phyloP scores from a whole-genome alignment of 208 protist species.

The Hexamita inflata region DNA sequence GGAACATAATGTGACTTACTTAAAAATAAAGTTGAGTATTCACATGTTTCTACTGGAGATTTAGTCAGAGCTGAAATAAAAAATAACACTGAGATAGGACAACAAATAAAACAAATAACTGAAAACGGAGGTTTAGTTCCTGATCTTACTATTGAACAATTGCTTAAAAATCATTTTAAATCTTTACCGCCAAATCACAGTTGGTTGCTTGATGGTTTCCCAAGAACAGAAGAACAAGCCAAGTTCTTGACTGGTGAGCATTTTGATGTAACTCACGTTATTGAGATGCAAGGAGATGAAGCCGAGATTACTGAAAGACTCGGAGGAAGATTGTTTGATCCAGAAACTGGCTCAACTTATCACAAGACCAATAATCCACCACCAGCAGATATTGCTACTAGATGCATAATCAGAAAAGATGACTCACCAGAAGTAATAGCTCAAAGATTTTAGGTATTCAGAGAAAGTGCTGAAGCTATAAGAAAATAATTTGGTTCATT shows the following conservation, averaged over 20 bases:
- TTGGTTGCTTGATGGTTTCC: constrained; percentile 56
- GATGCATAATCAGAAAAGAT: constrained; percentile 7
- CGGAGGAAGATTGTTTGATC: constrained; percentile 38
- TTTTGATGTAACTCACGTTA: too few relatives aligned
- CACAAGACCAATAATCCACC: constrained; percentile 37
- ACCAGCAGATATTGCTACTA: constrained; percentile 41
- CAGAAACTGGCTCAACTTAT: constrained; percentile 43
- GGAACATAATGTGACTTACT: constrained; percentile 63
- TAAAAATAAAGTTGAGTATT: constrained; percentile 58
- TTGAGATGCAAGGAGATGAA: constrained; percentile 40
- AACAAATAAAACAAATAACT: constrained; percentile 53
- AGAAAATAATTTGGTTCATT: too few relatives aligned
- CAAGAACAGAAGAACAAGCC: constrained; percentile 44
- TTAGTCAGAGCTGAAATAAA: constrained; percentile 51
- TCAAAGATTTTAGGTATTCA: background rate
- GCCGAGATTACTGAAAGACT: constrained; percentile 40
- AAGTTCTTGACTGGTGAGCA: constrained; percentile 12
- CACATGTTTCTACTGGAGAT: constrained; percentile 62
- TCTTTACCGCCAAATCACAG: constrained; percentile 38
- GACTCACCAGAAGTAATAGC: constrained; percentile 5
- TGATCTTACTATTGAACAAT: constrained; percentile 55
- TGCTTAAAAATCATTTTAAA: constrained; percentile 51
- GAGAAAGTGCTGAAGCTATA: too few relatives aligned
- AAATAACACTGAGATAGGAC: constrained; percentile 47
- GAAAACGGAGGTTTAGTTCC: constrained; percentile 54